Evolutionary conservation across 2,329 filamentous ascomycete genomes (phyloP), one percentile per base, ranked within the genome.

Genomic region (Scedosporium apiospermum): DNA sequence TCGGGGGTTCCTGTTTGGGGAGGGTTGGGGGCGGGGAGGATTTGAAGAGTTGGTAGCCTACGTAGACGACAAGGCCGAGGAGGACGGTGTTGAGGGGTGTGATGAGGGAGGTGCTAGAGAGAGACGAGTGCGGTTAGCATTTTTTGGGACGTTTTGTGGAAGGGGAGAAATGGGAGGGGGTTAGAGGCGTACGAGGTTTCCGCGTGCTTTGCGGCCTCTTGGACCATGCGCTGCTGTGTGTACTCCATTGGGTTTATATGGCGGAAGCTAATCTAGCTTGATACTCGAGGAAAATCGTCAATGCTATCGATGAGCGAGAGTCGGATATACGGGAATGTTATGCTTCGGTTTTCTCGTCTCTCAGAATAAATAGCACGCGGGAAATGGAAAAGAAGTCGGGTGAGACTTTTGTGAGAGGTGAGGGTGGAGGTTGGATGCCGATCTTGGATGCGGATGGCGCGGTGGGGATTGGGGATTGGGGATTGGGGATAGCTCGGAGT

Each of bases 21-120:
- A 87, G 74, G 6, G 72, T 66, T 3, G 78, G 68, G 6, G 77
- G 73, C 12, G 78, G 69, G 2, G 83, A 80, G 60, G 80, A 78
- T 16, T 34, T 51, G 67, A 85, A 72, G 66, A 83, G 74, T 38
- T 76, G 71, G 76, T 87, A 88, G 69, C 81, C 70, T 16, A 84
- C 82, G 77, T 87, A 85, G 67, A 82, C 68, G 66, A 86, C 75
- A 66, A 84, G 72, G 68, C 76, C 75, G 69, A 83, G 69, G 68
- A 89, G 81, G 71, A 88, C 73, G 65, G 83, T 65, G 77, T 89
- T 89, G 69, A 88, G 79, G 4, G 86, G 86, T 0, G 85, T 87
- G 66, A 82, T 66, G 71, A 88, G 67, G 63, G 75, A 72, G 68
- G 75, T 71, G 65, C 74, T 80, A 67, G 55, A 57, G 14, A 42